Evolutionary conservation across 176 grass and related monocot species (phyloP).

Genomic region (Oryza nivara): DNA sequence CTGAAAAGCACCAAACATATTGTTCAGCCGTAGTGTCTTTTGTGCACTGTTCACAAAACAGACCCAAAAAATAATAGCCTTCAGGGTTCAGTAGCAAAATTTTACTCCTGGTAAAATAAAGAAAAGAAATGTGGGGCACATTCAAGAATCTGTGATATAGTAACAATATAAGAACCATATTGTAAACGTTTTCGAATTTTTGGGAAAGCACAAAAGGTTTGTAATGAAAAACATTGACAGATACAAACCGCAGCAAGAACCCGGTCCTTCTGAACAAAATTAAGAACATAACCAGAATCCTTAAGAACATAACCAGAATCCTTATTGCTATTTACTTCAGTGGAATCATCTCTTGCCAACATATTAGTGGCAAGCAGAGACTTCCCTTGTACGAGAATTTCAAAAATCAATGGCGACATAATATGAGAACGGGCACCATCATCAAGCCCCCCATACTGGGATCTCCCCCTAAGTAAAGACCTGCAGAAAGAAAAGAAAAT

Average conservation of each 20-base stretch:
- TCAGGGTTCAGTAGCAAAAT: neutral
- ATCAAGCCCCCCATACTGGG: conserved; percentile 73
- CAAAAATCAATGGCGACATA: conserved; percentile 87
- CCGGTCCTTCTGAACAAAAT: conserved; percentile 86
- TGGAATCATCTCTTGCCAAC: conserved; percentile 67
- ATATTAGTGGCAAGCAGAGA: conserved; percentile 81
- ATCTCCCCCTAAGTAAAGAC: conserved; percentile 83
- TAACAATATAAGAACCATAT: conserved; percentile 24
- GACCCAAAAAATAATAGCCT: neutral
- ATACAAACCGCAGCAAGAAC: conserved; percentile 73
- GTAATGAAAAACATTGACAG: conserved; percentile 36
- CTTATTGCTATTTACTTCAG: conserved; percentile 66
- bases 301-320: conserved; percentile 85
- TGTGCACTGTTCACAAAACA: conserved; percentile 31
- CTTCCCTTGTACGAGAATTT: conserved; percentile 87
- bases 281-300: conserved; percentile 86
- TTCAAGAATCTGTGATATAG: neutral
- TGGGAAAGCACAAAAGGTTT: conserved; percentile 33
- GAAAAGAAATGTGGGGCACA: conserved; percentile 11
- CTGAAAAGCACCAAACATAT: conserved; percentile 50
- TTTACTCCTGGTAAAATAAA: conserved; percentile 13
- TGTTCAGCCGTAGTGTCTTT: conserved; percentile 18
- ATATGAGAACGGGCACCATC: conserved; percentile 89
- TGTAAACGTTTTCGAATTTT: conserved; percentile 24
- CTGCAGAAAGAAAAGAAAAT: conserved; percentile 58